Evolutionary conservation across 306 rosid genomes (phyloP), one percentile per base, ranked within the genome.

Genomic region (Astragalus membranaceus): DNA sequence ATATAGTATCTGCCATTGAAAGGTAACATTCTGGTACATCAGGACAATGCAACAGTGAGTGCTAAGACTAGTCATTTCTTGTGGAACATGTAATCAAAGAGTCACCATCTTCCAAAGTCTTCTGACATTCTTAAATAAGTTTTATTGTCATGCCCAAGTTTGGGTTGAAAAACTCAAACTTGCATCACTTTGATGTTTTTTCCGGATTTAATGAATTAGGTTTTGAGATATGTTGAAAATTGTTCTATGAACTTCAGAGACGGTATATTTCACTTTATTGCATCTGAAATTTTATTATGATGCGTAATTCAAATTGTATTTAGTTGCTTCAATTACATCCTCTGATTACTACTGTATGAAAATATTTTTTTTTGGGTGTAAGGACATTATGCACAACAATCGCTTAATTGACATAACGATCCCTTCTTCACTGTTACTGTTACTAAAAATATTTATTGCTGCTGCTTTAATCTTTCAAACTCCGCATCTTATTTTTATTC

Each of bases 31-130:
- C 14, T 48, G 62, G 26, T 69, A 48, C 37, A n/a, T 73, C 26
- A 41, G 73, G 80, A 57, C 8, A 42, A 17, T 23, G 32, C 30
- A 41, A 60, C 30, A 36, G 30, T 61, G 48, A 78, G 50, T 50
- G 67, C 65, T 26, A 48, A 62, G 36, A 47, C 42, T 41, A 73
- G 37, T 57, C 33, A 64, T 61, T 68, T 81, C 46, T 26, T 39
- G 46, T 56, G 47, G 47, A 76, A 37, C 64, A n/a, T 67, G 64
- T 53, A 67, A 43, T 51, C 44, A 16, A 67, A 50, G 67, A 66
- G 60, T 37, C n/a, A 35, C 42, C 67, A 60, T 62, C 67, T 80
- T 64, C 67, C 35, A 43, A 35, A 43, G 30, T 61, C 62, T 33
- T 51, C 39, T 7, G 50, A 55, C 70, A 33, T 55, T 54, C 46